Evolutionary conservation across 805 yeast species (phyloP).

Genomic region (Teunomyces panamensis): DNA sequence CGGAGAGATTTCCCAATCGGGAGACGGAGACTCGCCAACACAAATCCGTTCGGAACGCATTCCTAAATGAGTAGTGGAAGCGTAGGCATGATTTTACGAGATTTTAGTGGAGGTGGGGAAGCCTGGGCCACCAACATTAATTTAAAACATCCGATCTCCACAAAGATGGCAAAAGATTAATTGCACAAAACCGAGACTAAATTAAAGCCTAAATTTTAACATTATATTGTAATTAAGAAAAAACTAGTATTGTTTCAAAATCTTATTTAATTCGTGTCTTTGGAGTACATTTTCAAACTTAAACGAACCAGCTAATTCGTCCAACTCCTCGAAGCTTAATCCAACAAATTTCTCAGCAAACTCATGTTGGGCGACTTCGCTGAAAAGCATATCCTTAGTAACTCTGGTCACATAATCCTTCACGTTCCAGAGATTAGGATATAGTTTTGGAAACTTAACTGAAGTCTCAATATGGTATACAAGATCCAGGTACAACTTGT

Average conservation of each 20-base stretch:
- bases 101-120: not conserved
- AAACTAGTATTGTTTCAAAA: conserved; percentile 22
- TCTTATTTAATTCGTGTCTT: conserved; percentile 41
- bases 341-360: conserved; percentile 44
- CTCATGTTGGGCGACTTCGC: conserved; percentile 43
- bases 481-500: conserved; percentile 34
- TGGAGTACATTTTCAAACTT: conserved; percentile 44
- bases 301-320: conserved; percentile 50
- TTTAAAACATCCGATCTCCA: not conserved
- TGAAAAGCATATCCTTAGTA: conserved; percentile 42
- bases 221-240: not conserved
- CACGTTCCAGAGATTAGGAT: conserved; percentile 41
- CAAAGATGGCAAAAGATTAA: not conserved
- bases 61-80: not conserved
- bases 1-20: not conserved
- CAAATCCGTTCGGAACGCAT: not conserved
- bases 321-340: conserved; percentile 44
- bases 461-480: conserved; percentile 31
- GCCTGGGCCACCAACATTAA: not conserved
- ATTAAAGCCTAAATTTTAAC: no score
- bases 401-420: conserved; percentile 37
- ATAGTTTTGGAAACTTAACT: conserved; percentile 39
- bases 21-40: not conserved
- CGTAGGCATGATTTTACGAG: not conserved
- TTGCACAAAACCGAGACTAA: not conserved